These are phyloP conservation scores for Eremothecium cymbalariae DNA, from an alignment of 1,139 yeast species.

Conservation along the genomic window DNA sequence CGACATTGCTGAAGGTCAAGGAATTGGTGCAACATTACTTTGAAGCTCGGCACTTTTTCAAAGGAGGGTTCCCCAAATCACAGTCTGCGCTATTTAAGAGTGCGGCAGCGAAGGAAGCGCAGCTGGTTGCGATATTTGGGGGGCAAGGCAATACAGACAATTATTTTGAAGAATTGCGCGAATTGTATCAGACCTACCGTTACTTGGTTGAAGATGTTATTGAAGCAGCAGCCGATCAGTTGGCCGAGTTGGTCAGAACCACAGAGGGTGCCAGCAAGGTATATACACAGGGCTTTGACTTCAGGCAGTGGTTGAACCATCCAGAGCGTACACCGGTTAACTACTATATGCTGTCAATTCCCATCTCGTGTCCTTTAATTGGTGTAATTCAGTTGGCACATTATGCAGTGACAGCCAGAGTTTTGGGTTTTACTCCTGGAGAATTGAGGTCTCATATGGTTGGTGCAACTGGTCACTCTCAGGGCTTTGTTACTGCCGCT, in stretches of 20 bases:
- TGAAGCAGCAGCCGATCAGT: slow-evolving; percentile 56
- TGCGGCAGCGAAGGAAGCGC: slow-evolving; percentile 48
- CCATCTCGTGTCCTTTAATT: slow-evolving; percentile 91
- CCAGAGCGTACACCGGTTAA: slow-evolving; percentile 84
- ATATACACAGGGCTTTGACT: slow-evolving; percentile 88
- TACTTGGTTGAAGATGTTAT: slow-evolving; percentile 69
- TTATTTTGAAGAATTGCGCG: slow-evolving; percentile 92
- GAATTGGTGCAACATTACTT: slow-evolving; percentile 67
- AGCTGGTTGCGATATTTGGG: slow-evolving; percentile 81
- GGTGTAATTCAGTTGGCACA: slow-evolving; percentile 93
- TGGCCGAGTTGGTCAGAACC: slow-evolving; percentile 60
- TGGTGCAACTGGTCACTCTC: slow-evolving; percentile 97
- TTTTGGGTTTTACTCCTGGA: slow-evolving; percentile 85
- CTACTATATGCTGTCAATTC: slow-evolving; percentile 83
- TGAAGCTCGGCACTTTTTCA: slow-evolving; percentile 44
- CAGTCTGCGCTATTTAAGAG: slow-evolving; percentile 60
- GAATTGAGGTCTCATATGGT: slow-evolving; percentile 60
- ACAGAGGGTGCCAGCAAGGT: slow-evolving; percentile 77
- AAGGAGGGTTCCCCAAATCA: slow-evolving; percentile 45
- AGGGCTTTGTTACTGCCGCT: slow-evolving; percentile 90
- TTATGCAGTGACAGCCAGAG: slow-evolving; percentile 78
- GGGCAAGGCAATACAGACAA: slow-evolving; percentile 99
- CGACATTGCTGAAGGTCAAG: slow-evolving; percentile 64
- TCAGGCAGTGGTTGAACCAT: slow-evolving; percentile 75
- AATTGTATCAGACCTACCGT: slow-evolving; percentile 66